Base-by-base conservation (phyloP, 495 filamentous ascomycete species). In the Penicillium goetzii region DNA sequence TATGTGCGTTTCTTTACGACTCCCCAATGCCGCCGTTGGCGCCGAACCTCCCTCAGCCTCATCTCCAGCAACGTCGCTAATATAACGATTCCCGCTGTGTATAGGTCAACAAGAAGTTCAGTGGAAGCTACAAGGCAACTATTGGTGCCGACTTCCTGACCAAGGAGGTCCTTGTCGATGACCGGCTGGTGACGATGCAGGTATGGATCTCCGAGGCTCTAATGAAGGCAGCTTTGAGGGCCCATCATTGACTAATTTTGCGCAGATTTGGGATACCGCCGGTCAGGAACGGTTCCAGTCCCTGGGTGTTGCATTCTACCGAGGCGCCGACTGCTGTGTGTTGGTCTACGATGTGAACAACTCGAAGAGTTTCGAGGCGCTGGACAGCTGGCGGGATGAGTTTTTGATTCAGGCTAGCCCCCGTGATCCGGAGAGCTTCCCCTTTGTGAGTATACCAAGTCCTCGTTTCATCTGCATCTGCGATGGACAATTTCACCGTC, bases 31-130 rank as follows among this genome's bases (percentile, higher is more conserved):
- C 34, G 21, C n/a, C 19, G 51, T 56, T 60, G 23, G 59, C 52
- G 52, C 47, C 47, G 45, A 41, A 50, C 53, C 60, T 41, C 56
- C 58, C 32, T 40, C 61, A 47, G 50, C 30, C 28, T 58, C 50
- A 50, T 32, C 51, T 53, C 38, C 30, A 56, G 56, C 45, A 58
- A 36, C 57, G 17, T 28, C 49, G 61, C 77, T 77, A 66, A 77
- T 67, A 64, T 25, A 21, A 50, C 28, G 52, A 8, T 36, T 55
- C 62, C 38, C 10, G 23, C 14, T 32, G 25, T 45, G 7, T 49
- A 38, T 65, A 98, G 94, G 94, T 99, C 88, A 98, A 99, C 83
- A 99, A 98, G 81, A 98, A 98, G 74, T 99, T 99, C 85, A 97
- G 92, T 75, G 93, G 92, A 63, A 97, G 93, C 81, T 99, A 99